Evolutionary conservation across 495 filamentous ascomycete genomes (phyloP).

Genomic region (Penicillium antarcticum): DNA sequence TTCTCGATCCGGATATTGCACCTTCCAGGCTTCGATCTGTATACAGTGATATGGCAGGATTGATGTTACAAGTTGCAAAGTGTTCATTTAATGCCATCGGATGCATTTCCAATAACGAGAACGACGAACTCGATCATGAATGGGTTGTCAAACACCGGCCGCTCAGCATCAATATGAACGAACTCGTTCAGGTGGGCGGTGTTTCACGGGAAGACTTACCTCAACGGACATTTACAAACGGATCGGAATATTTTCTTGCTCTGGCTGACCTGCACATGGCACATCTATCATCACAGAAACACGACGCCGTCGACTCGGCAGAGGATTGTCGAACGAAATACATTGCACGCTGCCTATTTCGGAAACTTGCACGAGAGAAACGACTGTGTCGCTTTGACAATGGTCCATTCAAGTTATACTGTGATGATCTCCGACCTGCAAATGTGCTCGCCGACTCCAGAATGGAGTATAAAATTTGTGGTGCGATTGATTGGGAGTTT

Average conservation of each 20-base stretch:
- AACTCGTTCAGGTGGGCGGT: conserved; percentile 12
- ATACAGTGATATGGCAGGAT: conserved; percentile 9
- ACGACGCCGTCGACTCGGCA: conserved; percentile 30
- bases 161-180: conserved; percentile 29
- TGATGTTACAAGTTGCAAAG: conserved; percentile 15
- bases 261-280: conserved; percentile 41
- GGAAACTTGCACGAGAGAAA: conserved; percentile 23
- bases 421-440: conserved; percentile 31
- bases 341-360: conserved; percentile 36
- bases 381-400: conserved; percentile 4
- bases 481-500: conserved; percentile 24
- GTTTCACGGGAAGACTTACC: conserved; percentile 8
- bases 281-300: conserved; percentile 36
- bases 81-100: background rate
- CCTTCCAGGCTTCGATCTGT: background rate
- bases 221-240: conserved; percentile 11
- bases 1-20: conserved; percentile 11
- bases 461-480: background rate
- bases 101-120: background rate
- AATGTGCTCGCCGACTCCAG: conserved; percentile 30
- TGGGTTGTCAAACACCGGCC: conserved; percentile 15
- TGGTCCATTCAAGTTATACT: conserved; percentile 30
- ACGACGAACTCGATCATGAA: conserved; percentile 10
- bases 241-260: conserved; percentile 32
- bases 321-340: conserved; percentile 42